phyloP scores from a whole-genome alignment of 345 rosid genomes.

The Lepidium aucheri region DNA sequence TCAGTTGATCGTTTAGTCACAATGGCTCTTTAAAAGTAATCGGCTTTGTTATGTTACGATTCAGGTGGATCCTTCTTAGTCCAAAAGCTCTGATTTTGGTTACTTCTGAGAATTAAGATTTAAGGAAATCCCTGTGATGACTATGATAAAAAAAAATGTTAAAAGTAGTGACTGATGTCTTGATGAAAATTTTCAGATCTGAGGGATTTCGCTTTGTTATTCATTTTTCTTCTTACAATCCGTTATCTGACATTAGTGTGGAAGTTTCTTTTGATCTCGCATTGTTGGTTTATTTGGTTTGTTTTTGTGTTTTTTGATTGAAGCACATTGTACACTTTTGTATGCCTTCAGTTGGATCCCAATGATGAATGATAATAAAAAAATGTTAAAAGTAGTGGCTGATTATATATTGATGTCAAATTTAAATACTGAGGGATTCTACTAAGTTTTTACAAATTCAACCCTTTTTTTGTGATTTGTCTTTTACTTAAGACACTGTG shows the following conservation, averaged over 20 bases:
- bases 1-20: too few species aligned
- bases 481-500: not conserved
- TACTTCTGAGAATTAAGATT: not conserved
- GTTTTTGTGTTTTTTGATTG: not conserved
- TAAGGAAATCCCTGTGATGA: conserved; percentile 8
- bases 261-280: not conserved
- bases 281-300: not conserved
- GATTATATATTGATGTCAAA: not conserved
- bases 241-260: not conserved
- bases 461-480: not conserved
- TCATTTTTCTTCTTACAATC: not conserved
- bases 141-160: not conserved
- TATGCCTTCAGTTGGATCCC: not conserved
- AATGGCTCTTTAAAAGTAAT: too few species aligned
- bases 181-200: not conserved
- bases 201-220: not conserved
- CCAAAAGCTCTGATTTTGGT: not conserved
- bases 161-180: conserved; percentile 11
- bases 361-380: not conserved
- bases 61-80: not conserved
- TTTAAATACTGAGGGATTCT: not conserved
- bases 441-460: not conserved
- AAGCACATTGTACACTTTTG: not conserved
- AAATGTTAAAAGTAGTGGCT: conserved; percentile 11
- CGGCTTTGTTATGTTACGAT: too few species aligned